Conservation (phyloP, 23 red algal species). For the Cyanidioschyzon merolae region DNA sequence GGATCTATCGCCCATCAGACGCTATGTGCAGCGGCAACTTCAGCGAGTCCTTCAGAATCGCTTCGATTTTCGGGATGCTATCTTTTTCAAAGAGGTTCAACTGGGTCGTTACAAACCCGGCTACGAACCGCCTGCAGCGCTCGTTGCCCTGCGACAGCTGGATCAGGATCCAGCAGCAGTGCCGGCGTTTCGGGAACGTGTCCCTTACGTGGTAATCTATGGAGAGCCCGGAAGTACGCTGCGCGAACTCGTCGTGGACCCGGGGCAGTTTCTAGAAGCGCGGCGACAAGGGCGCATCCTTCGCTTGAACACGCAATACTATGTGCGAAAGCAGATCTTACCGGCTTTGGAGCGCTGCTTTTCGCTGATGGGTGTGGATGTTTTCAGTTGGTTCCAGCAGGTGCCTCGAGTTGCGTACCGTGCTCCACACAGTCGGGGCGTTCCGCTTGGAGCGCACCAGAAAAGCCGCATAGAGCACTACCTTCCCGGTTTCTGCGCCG, state of each 20-base stretch:
- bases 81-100: conserved; percentile 85
- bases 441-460: background rate
- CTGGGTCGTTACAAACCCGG: conserved; percentile 47
- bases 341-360: conserved; percentile 68
- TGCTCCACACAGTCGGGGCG: background rate
- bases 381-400: conserved; percentile 55
- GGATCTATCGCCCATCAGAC: conserved; percentile 53
- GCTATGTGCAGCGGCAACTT: conserved; percentile 37
- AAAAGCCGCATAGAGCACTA: background rate
- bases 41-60: conserved; percentile 36
- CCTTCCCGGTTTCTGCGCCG: background rate
- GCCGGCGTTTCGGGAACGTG: conserved; percentile 72
- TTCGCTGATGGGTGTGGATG: conserved; percentile 45
- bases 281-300: conserved; percentile 12
- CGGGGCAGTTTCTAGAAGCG: conserved; percentile 27
- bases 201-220: conserved; percentile 88
- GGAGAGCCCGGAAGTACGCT: conserved; percentile 49
- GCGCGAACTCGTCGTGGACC: conserved; percentile 66
- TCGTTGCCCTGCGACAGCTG: conserved; percentile 53
- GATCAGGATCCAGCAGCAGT: conserved; percentile 45
- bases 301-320: conserved; percentile 82
- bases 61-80: conserved; percentile 45
- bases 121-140: conserved; percentile 68
- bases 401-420: conserved; percentile 35
- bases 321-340: conserved; percentile 80